Conservation (phyloP, 2,329 filamentous ascomycete species). For the Mariannaea elegans region DNA sequence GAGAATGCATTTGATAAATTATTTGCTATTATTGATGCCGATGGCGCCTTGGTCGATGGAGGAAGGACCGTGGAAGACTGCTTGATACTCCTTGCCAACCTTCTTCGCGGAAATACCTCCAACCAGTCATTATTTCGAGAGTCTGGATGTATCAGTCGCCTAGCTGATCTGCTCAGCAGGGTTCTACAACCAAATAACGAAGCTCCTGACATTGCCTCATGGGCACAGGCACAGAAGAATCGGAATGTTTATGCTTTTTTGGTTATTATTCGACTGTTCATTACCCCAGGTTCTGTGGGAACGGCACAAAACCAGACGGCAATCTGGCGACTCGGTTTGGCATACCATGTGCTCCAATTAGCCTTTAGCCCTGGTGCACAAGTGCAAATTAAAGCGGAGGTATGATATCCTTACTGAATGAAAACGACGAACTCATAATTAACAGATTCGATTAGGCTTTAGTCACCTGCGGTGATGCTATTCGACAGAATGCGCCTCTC, state of each 20-base stretch:
- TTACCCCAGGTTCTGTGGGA: slow-evolving; percentile 80
- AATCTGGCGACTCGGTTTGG: slow-evolving; percentile 84
- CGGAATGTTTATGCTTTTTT: slow-evolving; percentile 93
- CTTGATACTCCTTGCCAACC: slow-evolving; percentile 87
- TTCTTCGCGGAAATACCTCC: slow-evolving; percentile 84
- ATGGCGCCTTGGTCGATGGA: slow-evolving; percentile 84
- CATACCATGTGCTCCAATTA: slow-evolving; percentile 82
- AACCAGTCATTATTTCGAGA: slow-evolving; percentile 96
- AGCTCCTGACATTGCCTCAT: slow-evolving; percentile 70
- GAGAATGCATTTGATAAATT: slow-evolving; percentile 91
- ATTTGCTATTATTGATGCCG: slow-evolving; percentile 81
- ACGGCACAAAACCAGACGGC: slow-evolving; percentile 85
- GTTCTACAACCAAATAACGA: slow-evolving; percentile 62
- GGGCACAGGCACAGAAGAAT: slow-evolving; percentile 81
- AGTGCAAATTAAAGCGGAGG: slow-evolving; percentile 83
- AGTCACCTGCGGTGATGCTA: slow-evolving; percentile 85
- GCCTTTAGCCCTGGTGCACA: slow-evolving; percentile 80
- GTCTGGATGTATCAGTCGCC: slow-evolving; percentile 79
- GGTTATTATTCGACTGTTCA: slow-evolving; percentile 85
- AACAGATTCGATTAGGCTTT: slow-evolving; percentile 67
- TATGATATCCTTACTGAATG: slow-evolving; percentile 43
- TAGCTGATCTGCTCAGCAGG: slow-evolving; percentile 74
- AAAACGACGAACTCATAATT: slow-evolving; percentile 11
- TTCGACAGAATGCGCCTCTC: slow-evolving; percentile 79
- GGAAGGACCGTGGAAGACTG: slow-evolving; percentile 93